Evolutionary conservation across 176 grass and related monocot species (phyloP).

Genomic region (Aegilops sharonensis): DNA sequence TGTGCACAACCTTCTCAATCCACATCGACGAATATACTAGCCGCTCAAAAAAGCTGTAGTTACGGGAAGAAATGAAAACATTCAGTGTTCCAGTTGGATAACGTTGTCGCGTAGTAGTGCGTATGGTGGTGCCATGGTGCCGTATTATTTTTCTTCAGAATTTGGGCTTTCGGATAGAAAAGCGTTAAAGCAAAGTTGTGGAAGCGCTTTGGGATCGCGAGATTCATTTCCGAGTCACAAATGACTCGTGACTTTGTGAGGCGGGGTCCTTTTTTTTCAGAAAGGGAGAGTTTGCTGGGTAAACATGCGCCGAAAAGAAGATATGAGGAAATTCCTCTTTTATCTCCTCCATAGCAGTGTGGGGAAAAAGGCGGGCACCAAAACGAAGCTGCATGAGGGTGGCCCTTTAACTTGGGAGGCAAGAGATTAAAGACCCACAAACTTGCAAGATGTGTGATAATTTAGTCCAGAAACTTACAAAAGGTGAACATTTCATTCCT

Average conservation of each 20-base stretch:
- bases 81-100: neutral
- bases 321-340: neutral
- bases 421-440: too few species aligned
- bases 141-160: neutral
- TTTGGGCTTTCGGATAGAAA: constrained; percentile 16
- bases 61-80: neutral
- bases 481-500: too few species aligned
- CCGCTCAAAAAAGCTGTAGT: neutral
- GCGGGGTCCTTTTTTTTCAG: neutral
- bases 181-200: neutral
- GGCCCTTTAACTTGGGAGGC: neutral
- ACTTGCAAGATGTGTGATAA: too few species aligned
- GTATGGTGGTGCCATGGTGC: neutral
- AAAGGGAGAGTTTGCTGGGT: neutral
- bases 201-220: constrained; percentile 11
- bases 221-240: constrained; percentile 8
- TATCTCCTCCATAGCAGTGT: neutral
- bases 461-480: too few species aligned
- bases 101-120: neutral
- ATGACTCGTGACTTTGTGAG: neutral
- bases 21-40: neutral
- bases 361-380: neutral
- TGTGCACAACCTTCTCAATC: neutral
- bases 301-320: neutral
- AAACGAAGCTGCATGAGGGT: neutral